A percentile compares a stretch with the other conserved stretches of the same genome.
Evolutionary conservation across 768 basidiomycete species (phyloP).

Genomic region (Lactifluus echinatus): DNA sequence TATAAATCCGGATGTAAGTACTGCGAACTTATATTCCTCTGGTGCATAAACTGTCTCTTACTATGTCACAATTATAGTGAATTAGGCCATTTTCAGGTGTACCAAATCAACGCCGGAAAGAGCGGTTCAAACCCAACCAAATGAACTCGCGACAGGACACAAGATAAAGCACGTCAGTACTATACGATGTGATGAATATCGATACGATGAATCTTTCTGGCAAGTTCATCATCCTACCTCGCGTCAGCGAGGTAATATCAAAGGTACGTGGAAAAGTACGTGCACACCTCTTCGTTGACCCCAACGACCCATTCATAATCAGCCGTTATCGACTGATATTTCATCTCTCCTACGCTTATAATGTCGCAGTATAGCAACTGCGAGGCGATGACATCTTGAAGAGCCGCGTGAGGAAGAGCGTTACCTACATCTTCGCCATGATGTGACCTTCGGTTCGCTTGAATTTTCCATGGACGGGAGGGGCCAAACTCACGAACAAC

Average conservation of each 20-base stretch:
- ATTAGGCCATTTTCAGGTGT: too few species aligned
- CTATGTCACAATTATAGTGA: too few species aligned
- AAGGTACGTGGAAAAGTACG: too few species aligned
- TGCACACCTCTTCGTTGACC: constrained; percentile 6
- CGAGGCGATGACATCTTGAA: constrained; percentile 1
- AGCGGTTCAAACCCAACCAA: neutral
- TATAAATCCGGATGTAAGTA: neutral
- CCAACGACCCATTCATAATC: constrained; percentile 17
- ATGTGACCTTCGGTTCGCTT: neutral
- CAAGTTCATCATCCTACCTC: neutral
- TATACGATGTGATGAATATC: constrained; percentile 16
- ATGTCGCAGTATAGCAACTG: constrained; percentile 3
- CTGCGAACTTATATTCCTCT: neutral
- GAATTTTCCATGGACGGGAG: neutral
- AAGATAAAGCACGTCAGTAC: neutral
- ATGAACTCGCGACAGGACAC: neutral
- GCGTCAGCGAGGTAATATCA: neutral
- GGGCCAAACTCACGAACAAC: constrained; percentile 7
- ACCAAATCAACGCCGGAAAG: neutral
- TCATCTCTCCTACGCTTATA: constrained; percentile 5
- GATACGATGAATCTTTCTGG: neutral
- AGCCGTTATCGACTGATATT: constrained; percentile 13
- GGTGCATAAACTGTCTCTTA: neutral
- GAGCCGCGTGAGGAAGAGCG: neutral
- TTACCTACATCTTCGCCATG: neutral